These are phyloP conservation scores for Bauhinia variegata DNA, from an alignment of 306 rosid genomes.

Conservation along the genomic window DNA sequence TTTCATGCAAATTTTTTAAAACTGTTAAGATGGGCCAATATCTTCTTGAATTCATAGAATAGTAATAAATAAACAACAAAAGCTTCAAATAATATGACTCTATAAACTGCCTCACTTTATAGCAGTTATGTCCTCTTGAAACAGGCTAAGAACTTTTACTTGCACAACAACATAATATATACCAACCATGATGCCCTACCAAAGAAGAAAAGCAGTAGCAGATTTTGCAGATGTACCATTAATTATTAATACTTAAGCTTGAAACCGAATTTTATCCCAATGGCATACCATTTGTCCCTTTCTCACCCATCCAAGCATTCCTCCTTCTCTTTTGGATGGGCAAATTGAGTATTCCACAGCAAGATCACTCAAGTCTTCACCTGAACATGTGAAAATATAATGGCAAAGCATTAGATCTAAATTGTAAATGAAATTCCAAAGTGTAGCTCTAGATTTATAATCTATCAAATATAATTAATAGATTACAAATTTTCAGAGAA, in stretches of 20 bases:
- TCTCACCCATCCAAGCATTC: slow-evolving; percentile 97
- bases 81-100: background rate
- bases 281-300: slow-evolving; percentile 87
- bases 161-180: background rate
- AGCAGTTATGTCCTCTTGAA: background rate
- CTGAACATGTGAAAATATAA: slow-evolving; percentile 48
- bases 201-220: slow-evolving; percentile 16
- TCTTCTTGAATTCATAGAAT: background rate
- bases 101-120: background rate
- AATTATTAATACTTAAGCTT: background rate
- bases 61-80: background rate
- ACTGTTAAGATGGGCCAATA: background rate
- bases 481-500: background rate
- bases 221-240: background rate
- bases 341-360: slow-evolving; percentile 79
- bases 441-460: background rate
- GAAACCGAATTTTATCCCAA: slow-evolving; percentile 18
- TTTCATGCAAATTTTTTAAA: background rate
- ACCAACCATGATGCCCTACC: slow-evolving; percentile 3
- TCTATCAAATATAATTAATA: background rate
- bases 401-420: slow-evolving; percentile 18
- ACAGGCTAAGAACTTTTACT: slow-evolving; percentile 4
- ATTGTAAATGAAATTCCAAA: slow-evolving; percentile 17
- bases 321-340: slow-evolving; percentile 91
- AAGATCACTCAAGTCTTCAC: slow-evolving; percentile 95